These are phyloP conservation scores for Sclerotiophoma versabilis DNA, from an alignment of 2,329 filamentous ascomycete species.

Conservation along the genomic window DNA sequence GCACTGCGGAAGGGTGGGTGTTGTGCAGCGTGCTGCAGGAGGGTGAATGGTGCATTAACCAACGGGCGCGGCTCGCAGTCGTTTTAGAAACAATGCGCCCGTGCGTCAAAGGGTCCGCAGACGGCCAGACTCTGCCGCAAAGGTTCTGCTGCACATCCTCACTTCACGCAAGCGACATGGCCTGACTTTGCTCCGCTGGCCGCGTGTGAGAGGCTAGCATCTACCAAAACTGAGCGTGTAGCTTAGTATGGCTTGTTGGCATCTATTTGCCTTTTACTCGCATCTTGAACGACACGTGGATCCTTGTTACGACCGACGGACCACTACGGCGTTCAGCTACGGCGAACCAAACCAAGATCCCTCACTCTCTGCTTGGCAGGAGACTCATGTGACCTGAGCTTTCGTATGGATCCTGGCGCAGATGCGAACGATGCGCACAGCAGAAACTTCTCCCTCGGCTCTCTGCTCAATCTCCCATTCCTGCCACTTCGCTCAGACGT, in stretches of 20 bases:
- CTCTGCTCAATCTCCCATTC: neutral
- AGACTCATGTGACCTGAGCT: slow-evolving; percentile 10
- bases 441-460: slow-evolving; percentile 4
- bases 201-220: neutral
- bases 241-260: slow-evolving; percentile 3
- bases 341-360: slow-evolving; percentile 2
- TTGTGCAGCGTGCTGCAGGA: slow-evolving; percentile 18
- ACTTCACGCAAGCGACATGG: slow-evolving; percentile 17
- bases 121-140: slow-evolving; percentile 15
- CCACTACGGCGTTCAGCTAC: neutral
- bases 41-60: slow-evolving; percentile 10
- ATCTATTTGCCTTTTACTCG: neutral
- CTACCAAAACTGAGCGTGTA: neutral
- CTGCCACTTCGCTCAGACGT: neutral
- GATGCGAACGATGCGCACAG: neutral
- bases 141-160: slow-evolving; percentile 21
- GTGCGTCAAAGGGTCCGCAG: slow-evolving; percentile 9
- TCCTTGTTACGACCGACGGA: slow-evolving; percentile 6
- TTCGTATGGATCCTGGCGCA: neutral
- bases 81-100: slow-evolving; percentile 10
- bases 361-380: neutral
- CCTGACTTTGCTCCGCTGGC: slow-evolving; percentile 13
- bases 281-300: neutral
- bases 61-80: slow-evolving; percentile 14
- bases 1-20: slow-evolving; percentile 12